Conservation (phyloP, 1,284 basidiomycete species). For the Microbotryum silenes-acaulis region DNA sequence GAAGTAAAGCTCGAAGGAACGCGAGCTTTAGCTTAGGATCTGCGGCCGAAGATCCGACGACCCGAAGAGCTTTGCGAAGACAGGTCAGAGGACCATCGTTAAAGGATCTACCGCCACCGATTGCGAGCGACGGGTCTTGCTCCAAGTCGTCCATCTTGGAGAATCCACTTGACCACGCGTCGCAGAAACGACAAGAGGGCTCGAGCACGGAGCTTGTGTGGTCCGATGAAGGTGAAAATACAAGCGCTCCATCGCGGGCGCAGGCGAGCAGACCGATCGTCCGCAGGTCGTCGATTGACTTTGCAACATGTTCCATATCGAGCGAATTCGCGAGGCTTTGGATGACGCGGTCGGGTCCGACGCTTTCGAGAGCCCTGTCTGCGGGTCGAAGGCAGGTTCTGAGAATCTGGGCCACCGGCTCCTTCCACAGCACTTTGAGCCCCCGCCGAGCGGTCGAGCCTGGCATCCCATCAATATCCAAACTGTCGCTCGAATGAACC, state of each 20-base stretch:
- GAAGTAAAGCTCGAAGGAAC: neutral
- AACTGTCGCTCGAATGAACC: slow-evolving; percentile 13
- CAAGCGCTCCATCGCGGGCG: slow-evolving; percentile 15
- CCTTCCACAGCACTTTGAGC: slow-evolving; percentile 5
- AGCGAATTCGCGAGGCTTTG: slow-evolving; percentile 6
- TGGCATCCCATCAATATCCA: slow-evolving; percentile 12
- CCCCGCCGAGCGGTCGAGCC: neutral
- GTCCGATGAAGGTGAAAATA: neutral
- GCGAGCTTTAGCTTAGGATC: slow-evolving; percentile 7
- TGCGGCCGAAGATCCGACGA: neutral
- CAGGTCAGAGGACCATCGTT: slow-evolving; percentile 9
- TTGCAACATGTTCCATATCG: neutral
- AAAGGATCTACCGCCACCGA: slow-evolving; percentile 4
- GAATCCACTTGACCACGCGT: neutral
- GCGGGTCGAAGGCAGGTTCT: neutral
- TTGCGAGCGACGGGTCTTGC: neutral
- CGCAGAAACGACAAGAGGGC: slow-evolving; percentile 16
- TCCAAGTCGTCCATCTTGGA: neutral
- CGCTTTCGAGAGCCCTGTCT: neutral
- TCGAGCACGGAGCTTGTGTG: neutral
- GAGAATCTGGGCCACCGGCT: slow-evolving; percentile 9
- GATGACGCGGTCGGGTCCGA: neutral
- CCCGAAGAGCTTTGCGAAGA: neutral
- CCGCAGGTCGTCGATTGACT: slow-evolving; percentile 1
- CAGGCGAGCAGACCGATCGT: slow-evolving; percentile 20